A percentile compares a stretch with the other conserved stretches of the same genome.
Conservation (phyloP, 148 eudicot genomes). For the Camellia granthamiana region DNA sequence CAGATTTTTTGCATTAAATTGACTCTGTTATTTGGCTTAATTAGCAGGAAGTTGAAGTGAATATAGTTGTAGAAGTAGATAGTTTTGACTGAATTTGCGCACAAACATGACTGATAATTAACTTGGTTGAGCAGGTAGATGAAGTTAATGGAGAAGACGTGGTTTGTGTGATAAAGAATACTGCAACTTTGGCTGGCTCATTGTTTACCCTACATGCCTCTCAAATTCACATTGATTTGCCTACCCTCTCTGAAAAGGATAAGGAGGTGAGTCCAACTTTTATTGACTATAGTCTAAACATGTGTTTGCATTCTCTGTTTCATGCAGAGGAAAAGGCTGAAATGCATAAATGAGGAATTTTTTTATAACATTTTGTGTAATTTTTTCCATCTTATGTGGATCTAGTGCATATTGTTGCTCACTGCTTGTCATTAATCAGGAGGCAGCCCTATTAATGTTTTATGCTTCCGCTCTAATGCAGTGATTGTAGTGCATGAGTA, state of each 20-base stretch:
- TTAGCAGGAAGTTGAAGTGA: not conserved
- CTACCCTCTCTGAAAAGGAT: conserved; percentile 83
- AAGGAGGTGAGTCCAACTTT: conserved; percentile 55
- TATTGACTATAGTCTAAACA: not conserved
- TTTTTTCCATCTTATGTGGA: not conserved
- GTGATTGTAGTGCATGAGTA: not conserved
- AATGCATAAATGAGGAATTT: not conserved
- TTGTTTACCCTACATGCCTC: conserved; percentile 89
- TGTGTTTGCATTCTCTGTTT: not conserved
- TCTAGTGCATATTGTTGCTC: not conserved
- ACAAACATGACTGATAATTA: not conserved
- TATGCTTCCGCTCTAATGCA: not conserved
- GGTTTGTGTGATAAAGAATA: conserved; percentile 76
- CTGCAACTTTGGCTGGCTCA: conserved; percentile 80
- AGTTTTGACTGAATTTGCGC: not conserved
- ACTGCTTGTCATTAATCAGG: not conserved
- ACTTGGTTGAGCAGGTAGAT: conserved; percentile 56
- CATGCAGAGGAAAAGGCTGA: not conserved
- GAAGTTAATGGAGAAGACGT: conserved; percentile 76
- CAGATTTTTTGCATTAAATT: not conserved
- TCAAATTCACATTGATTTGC: conserved; percentile 83
- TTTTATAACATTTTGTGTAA: not conserved
- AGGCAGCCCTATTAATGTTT: not conserved
- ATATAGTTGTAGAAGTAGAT: not conserved
- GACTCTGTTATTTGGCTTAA: not conserved